Percentiles rank a stretch among this genome's conserved stretches.
Evolutionary conservation across 2,329 filamentous ascomycete genomes (phyloP).

Genomic region (Talaromyces piceae): DNA sequence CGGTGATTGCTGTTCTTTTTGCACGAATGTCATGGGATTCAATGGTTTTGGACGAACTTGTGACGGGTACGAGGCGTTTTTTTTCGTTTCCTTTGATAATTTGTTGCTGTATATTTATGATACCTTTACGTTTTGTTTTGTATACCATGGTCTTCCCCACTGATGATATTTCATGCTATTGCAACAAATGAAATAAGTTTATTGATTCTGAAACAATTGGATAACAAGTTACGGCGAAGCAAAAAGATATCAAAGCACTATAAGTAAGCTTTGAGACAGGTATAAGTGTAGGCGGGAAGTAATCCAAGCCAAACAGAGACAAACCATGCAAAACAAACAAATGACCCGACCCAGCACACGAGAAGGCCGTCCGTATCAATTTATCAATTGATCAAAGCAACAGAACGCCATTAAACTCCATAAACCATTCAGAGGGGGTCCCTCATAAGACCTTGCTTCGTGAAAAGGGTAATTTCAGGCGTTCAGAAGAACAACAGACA

Average conservation of each 20-base stretch:
- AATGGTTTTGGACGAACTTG: background rate
- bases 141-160: no score
- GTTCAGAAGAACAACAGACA: slow-evolving; percentile 16
- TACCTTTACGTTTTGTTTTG: background rate
- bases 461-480: background rate
- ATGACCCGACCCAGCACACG: background rate
- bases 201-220: no score
- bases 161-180: no score
- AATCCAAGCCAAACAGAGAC: slow-evolving; percentile 11
- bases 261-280: no score
- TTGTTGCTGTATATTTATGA: background rate
- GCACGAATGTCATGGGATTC: background rate
- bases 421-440: no score
- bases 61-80: background rate
- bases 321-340: background rate
- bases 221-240: no score
- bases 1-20: background rate
- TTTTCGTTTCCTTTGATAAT: no score
- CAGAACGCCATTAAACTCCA: background rate
- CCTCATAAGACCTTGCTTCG: background rate
- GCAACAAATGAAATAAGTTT: background rate
- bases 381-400: no score
- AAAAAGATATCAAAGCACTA: no score
- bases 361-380: background rate
- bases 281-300: no score